These are phyloP conservation scores for Porphyrellus sp. DNA, from an alignment of 1,284 basidiomycete genomes.

Conservation along the genomic window DNA sequence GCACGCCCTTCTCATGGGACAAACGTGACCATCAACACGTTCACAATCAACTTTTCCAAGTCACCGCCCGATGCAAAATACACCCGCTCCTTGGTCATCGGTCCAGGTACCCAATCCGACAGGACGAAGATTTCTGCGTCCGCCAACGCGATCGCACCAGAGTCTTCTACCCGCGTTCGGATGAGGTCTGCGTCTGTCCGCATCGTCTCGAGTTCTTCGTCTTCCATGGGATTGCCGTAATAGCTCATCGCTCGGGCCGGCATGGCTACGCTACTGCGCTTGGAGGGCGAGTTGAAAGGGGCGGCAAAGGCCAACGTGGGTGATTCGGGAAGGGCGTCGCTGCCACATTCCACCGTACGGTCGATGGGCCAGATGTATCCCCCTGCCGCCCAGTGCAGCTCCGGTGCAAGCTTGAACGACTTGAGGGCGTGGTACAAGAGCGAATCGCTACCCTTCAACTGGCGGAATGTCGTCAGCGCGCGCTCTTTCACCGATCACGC, in stretches of 20 bases:
- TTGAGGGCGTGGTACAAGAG: slow-evolving; percentile 73
- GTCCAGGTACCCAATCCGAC: slow-evolving; percentile 50
- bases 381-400: slow-evolving; percentile 75
- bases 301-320: slow-evolving; percentile 34
- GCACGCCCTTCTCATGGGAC: slow-evolving; percentile 38
- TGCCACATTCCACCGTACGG: slow-evolving; percentile 60
- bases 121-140: slow-evolving; percentile 63
- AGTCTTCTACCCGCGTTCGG: slow-evolving; percentile 56
- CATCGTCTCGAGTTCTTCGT: slow-evolving; percentile 35
- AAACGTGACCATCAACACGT: slow-evolving; percentile 65
- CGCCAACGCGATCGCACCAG: slow-evolving; percentile 60
- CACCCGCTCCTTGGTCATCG: slow-evolving; percentile 63
- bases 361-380: slow-evolving; percentile 78
- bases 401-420: slow-evolving; percentile 67
- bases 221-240: slow-evolving; percentile 40
- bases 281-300: slow-evolving; percentile 33
- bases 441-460: slow-evolving; percentile 77
- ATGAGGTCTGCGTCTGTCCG: slow-evolving; percentile 43
- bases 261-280: slow-evolving; percentile 28
- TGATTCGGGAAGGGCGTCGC: slow-evolving; percentile 41
- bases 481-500: slow-evolving; percentile 12
- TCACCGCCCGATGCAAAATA: slow-evolving; percentile 63
- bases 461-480: slow-evolving; percentile 18
- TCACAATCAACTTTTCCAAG: slow-evolving; percentile 70
- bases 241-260: slow-evolving; percentile 42